Base-by-base conservation (phyloP, 164 flowering plant species). In the Vitis riparia region DNA sequence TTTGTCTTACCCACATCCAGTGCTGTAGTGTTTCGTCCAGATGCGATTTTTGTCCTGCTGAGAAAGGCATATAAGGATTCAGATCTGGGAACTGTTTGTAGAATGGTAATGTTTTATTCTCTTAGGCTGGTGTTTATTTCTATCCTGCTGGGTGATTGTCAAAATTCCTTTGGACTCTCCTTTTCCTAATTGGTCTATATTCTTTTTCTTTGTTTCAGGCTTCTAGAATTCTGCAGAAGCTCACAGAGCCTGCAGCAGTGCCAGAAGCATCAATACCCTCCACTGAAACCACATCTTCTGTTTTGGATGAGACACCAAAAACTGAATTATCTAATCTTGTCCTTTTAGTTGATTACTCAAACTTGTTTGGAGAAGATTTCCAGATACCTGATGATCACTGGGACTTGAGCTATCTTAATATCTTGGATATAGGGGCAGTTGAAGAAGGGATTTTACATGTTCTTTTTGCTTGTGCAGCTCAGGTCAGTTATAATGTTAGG, bases 381-480 rank as follows among this genome's bases (percentile, higher is more conserved):
- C 75, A 59, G 62, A 77, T 86, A 44, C 80, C 83, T 37, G 81
- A 78, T 77, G 88, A 77, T 77, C 65, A 74, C 9, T 88, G 88
- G 84, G 95, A 91, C 63, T 51, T 75, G 13, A 73, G 79, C 72
- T 81, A 79, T 83, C 72, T 90, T 57, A 90, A 80, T 71, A 72
- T 91, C 68, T 78, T 93, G 81, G 97, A 93, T 83, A 59, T 83
- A 67, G 82, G 80, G 32, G 82, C 87, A 14, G 92, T 89, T 47
- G 98, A 93, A 81, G 98, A 93, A 73, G 98, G 97, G 65, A 79
- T 91, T 73, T 80, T 93, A 53, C 98, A 93, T 81, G 83, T 93
- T 84, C 92, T 93, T 37, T 91, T 79, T 85, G 92, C 94, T 67
- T 88, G 89, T 88, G 95, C 91, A 32, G 82, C 98, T 59, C 89